Evolutionary conservation across 768 basidiomycete genomes (phyloP).

Genomic region (Mycena crocata): DNA sequence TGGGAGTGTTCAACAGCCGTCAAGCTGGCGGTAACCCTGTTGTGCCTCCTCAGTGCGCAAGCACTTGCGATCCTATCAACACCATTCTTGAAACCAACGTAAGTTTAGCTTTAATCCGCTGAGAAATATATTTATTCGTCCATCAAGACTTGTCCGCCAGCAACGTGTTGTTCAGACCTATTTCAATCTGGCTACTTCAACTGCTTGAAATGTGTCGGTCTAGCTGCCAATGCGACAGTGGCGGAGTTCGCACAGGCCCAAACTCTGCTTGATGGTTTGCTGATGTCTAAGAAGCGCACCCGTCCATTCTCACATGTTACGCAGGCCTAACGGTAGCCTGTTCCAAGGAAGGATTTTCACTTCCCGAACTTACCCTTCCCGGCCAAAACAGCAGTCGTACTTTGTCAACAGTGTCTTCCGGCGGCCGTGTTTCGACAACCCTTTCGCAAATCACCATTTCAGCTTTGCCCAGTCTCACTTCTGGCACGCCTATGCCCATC

Average conservation of each 20-base stretch:
- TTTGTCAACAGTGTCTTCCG: slow-evolving; percentile 18
- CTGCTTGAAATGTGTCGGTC: slow-evolving; percentile 55
- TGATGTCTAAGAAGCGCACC: background rate
- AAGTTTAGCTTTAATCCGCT: background rate
- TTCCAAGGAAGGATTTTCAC: slow-evolving; percentile 18
- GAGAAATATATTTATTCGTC: background rate
- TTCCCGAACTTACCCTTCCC: slow-evolving; percentile 30
- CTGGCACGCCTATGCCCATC: background rate
- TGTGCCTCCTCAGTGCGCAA: slow-evolving; percentile 47
- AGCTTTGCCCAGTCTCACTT: background rate
- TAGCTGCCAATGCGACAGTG: slow-evolving; percentile 36
- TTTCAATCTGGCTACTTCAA: slow-evolving; percentile 55
- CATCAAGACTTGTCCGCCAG: slow-evolving; percentile 40
- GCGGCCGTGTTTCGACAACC: background rate
- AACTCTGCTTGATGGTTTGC: slow-evolving; percentile 49
- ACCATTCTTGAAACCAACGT: slow-evolving; percentile 25
- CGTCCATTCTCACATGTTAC: background rate
- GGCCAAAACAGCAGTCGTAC: slow-evolving; percentile 31
- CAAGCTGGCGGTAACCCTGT: slow-evolving; percentile 34
- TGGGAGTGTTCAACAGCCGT: slow-evolving; percentile 25
- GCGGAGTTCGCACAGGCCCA: slow-evolving; percentile 48
- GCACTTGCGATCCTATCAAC: slow-evolving; percentile 45
- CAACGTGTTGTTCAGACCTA: slow-evolving; percentile 51
- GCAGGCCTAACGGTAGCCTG: slow-evolving; percentile 25
- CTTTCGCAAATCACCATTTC: slow-evolving; percentile 26